A percentile compares a stretch with the other conserved stretches of the same genome.
Conservation (phyloP, 306 rosid genomes). For the Psophocarpus tetragonolobus region DNA sequence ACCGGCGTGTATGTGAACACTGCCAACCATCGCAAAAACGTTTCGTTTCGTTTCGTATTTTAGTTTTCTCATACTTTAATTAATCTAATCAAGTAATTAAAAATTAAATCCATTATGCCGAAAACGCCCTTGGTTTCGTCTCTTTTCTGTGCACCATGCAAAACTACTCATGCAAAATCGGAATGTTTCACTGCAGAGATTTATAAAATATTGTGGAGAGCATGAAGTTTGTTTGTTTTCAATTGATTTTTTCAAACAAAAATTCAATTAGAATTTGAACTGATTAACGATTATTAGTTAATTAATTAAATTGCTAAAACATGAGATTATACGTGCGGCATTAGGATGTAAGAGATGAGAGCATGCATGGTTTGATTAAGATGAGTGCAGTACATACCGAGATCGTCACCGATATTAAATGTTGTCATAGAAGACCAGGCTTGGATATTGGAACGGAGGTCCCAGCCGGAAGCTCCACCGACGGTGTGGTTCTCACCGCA, state of each 20-base stretch:
- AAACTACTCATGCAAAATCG: background rate
- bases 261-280: background rate
- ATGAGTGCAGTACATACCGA: slow-evolving; percentile 39
- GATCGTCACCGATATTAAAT: slow-evolving; percentile 65
- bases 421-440: slow-evolving; percentile 54
- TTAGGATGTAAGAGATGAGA: background rate
- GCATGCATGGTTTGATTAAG: background rate
- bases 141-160: background rate
- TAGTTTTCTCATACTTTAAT: background rate
- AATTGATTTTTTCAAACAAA: background rate
- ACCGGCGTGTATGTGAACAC: slow-evolving; percentile 75
- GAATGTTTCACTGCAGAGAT: slow-evolving; percentile 21
- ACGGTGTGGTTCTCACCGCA: slow-evolving; percentile 58
- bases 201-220: background rate
- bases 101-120: background rate
- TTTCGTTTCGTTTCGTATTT: background rate
- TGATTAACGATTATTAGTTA: background rate
- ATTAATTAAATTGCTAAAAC: background rate
- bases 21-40: slow-evolving; percentile 37
- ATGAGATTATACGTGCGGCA: background rate
- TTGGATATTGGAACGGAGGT: slow-evolving; percentile 55
- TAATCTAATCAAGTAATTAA: background rate
- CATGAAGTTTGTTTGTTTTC: background rate
- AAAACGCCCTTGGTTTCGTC: slow-evolving; percentile 2
- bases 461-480: slow-evolving; percentile 82